A percentile compares a stretch with the other conserved stretches of the same genome.
Conservation (phyloP, 2,329 filamentous ascomycete species). For the Epichloe sp. region DNA sequence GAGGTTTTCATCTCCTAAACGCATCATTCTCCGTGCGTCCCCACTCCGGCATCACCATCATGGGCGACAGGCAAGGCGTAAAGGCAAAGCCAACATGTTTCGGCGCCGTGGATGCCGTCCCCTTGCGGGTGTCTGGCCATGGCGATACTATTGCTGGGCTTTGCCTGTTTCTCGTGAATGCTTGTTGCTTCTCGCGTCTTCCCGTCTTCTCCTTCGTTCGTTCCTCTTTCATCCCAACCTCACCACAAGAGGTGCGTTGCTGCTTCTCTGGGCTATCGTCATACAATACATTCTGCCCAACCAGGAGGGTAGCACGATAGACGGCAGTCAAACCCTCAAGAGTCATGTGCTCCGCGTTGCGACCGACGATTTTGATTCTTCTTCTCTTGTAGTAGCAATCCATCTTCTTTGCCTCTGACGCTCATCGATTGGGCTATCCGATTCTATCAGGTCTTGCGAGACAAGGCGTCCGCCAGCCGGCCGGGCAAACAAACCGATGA, state of each 20-base stretch:
- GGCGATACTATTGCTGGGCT: neutral
- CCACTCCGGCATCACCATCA: no score
- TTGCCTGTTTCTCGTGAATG: neutral
- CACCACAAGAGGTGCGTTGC: neutral
- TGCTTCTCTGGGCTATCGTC: neutral
- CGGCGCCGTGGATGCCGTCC: neutral
- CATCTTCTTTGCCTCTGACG: constrained; percentile 11
- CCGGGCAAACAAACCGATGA: constrained; percentile 6
- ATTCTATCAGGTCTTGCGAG: constrained; percentile 17
- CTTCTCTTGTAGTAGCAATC: neutral
- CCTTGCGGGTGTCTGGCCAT: neutral
- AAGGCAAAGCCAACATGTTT: neutral
- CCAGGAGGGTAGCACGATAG: neutral
- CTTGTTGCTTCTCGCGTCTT: neutral
- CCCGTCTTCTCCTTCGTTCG: neutral
- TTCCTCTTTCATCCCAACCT: neutral
- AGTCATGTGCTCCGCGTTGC: neutral
- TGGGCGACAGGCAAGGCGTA: neutral
- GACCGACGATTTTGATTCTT: neutral
- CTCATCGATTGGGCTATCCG: constrained; percentile 35
- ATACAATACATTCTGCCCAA: neutral
- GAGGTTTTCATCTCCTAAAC: no score
- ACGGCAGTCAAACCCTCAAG: neutral
- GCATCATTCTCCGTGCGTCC: no score
- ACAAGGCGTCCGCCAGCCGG: constrained; percentile 12